phyloP scores from a whole-genome alignment of 805 yeast species.

The Hanseniaspora pseudoguilliermondii region DNA sequence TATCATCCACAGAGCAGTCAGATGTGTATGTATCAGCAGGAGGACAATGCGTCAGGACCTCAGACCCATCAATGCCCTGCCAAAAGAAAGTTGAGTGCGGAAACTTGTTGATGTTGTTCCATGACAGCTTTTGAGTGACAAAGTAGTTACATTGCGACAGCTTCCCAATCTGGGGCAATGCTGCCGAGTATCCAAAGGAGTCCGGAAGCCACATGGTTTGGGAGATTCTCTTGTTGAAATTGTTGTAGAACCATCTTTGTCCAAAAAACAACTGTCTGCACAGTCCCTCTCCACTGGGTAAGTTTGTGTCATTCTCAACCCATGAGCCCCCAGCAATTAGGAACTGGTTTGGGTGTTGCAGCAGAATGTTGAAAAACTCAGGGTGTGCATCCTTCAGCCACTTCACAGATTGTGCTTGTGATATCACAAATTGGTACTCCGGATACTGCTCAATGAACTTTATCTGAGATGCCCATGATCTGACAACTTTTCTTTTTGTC shows the following conservation, averaged over 20 bases:
- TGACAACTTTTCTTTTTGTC: slow-evolving; percentile 78
- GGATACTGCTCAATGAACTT: slow-evolving; percentile 77
- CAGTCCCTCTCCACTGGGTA: slow-evolving; percentile 89
- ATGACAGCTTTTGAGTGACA: slow-evolving; percentile 83
- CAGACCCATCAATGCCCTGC: slow-evolving; percentile 90
- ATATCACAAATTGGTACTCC: slow-evolving; percentile 86
- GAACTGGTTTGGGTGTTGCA: slow-evolving; percentile 46
- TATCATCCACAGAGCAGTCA: slow-evolving; percentile 85
- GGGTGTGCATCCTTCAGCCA: slow-evolving; percentile 88
- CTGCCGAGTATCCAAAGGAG: slow-evolving; percentile 92
- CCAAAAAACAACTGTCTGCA: slow-evolving; percentile 83
- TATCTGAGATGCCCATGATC: slow-evolving; percentile 92
- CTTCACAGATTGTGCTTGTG: slow-evolving; percentile 90
- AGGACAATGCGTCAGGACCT: slow-evolving; percentile 93
- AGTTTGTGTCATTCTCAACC: slow-evolving; percentile 94
- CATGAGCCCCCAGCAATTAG: slow-evolving; percentile 93
- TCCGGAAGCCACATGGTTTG: slow-evolving; percentile 91
- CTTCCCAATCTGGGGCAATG: slow-evolving; percentile 85
- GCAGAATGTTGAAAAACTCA: slow-evolving; percentile 51
- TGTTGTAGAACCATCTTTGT: slow-evolving; percentile 66
- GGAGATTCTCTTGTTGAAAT: slow-evolving; percentile 59
- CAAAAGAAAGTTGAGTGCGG: slow-evolving; percentile 88
- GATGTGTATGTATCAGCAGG: slow-evolving; percentile 95
- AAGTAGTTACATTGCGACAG: slow-evolving; percentile 75
- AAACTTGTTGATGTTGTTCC: slow-evolving; percentile 89